Conservation (phyloP, 176 grass and related monocot species). For the Musa schizocarpa region DNA sequence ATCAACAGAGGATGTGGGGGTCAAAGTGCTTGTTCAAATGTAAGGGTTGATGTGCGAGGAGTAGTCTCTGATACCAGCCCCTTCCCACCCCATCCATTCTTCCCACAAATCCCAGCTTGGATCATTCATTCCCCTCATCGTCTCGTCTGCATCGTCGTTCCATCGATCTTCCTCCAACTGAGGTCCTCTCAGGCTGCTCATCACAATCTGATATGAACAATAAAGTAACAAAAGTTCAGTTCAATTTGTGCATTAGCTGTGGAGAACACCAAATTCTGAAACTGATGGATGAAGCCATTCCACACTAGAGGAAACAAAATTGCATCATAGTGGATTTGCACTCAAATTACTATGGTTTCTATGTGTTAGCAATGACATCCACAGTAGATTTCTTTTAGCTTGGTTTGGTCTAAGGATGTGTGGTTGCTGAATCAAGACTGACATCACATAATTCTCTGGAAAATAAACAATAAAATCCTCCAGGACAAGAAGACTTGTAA, state of each 20-base stretch:
- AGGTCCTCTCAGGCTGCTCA: neutral
- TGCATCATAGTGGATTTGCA: no score
- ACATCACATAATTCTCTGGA: no score
- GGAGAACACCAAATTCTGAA: neutral
- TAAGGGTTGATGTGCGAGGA: slow-evolving; percentile 24
- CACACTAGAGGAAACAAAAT: no score
- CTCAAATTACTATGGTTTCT: no score
- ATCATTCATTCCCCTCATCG: slow-evolving; percentile 11
- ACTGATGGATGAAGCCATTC: no score
- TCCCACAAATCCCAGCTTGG: slow-evolving; percentile 24
- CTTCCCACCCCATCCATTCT: slow-evolving; percentile 27
- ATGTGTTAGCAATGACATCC: no score
- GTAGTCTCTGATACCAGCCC: slow-evolving; percentile 22
- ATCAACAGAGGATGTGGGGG: no score
- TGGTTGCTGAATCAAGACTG: no score
- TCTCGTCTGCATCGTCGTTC: neutral
- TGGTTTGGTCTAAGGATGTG: no score
- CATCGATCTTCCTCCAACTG: neutral
- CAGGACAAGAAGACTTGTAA: no score
- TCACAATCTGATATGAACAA: slow-evolving; percentile 1
- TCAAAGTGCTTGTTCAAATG: slow-evolving; percentile 1
- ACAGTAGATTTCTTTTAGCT: no score
- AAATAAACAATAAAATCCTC: no score
- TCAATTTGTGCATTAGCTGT: neutral
- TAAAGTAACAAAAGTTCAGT: neutral